Conservation (phyloP, 2,329 filamentous ascomycete species). For the Purpureocillium takamizusanense region DNA sequence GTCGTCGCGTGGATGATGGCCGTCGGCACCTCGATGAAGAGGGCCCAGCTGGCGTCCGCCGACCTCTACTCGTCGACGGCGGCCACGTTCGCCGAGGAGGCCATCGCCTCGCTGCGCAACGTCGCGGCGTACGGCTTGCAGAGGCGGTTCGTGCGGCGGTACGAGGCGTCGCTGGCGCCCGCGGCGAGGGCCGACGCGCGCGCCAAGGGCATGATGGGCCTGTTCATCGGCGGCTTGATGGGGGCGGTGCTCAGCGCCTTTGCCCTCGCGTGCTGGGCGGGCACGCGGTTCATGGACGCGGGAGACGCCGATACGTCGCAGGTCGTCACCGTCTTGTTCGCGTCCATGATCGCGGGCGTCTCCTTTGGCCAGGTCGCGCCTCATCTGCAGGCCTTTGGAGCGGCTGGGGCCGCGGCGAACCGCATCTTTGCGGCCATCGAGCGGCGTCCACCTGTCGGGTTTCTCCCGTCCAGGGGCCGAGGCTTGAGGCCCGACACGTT, state of each 20-base stretch:
- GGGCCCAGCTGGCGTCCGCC: not conserved
- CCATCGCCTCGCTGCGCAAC: not conserved
- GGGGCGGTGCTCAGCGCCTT: not conserved
- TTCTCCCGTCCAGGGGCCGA: not conserved
- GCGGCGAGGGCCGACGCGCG: not conserved
- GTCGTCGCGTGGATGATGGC: not conserved
- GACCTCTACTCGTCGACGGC: not conserved
- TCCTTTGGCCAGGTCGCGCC: not conserved
- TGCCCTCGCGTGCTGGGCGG: constrained; percentile 1
- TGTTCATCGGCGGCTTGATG: constrained; percentile 1
- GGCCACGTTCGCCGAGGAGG: constrained; percentile 1
- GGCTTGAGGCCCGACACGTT: not conserved
- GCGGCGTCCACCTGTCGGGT: not conserved
- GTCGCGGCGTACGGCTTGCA: constrained; percentile 1
- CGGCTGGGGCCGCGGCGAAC: not conserved
- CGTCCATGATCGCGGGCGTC: not conserved
- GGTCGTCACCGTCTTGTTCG: constrained; percentile 1
- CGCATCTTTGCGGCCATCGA: not conserved
- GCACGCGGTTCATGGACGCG: not conserved
- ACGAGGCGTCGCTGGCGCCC: not conserved
- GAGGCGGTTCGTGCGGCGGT: not conserved
- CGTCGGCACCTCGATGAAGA: not conserved
- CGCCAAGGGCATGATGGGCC: not conserved
- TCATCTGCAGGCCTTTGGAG: not conserved
- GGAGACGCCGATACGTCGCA: not conserved